Evolutionary conservation across 495 filamentous ascomycete genomes (phyloP), one percentile per base, ranked within the genome.

Genomic region (Ramalina intermedia): DNA sequence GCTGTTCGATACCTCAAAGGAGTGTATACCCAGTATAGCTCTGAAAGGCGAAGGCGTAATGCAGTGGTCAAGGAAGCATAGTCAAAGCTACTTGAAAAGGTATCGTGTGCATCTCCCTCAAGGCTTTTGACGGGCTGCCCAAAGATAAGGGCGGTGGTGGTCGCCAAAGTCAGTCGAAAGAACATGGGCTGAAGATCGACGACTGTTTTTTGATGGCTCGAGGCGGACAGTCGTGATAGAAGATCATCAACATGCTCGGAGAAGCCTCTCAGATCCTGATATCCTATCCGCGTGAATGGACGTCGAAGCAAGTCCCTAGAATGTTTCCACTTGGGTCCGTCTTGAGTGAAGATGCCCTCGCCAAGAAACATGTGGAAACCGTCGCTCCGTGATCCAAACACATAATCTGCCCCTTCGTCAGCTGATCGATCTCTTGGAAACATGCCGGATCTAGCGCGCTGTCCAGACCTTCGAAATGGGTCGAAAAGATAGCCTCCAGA

Each of bases 261-360:
- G 40, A 75, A 68, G 24, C 63, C 64, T 9, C 59, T 55, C 11
- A 72, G 52, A 44, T 76, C 63, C 8, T 56, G 41, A 53, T 65
- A 58, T 71, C 53, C 59, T 4, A 51, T 55, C 12, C 57, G 52
- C 4, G 60, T 54, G 47, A 76, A 75, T 43, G 67, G 64, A 5
- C 55, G 69, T 1, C 66, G 63, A 3, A 79, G 60, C 6, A 75
- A 56, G 16, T 70, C 68, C 17, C 75, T 62, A 1, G 70, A 76
- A 33, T 66, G 67, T 45, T 67, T 67, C 76, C 76, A 80, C 1
- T 58, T 43, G 29, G 41, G 29, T 1, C 76, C 75, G 14, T 78
- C 71, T 43, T 74, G 68, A 1, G 69, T 66, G 53, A 80, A 79
- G 48, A 80, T 77, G 2, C 74, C 73, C 12, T 70, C 59, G 17